Base-by-base conservation (phyloP, 1,139 yeast species). In the Geotrichum restrictum region DNA sequence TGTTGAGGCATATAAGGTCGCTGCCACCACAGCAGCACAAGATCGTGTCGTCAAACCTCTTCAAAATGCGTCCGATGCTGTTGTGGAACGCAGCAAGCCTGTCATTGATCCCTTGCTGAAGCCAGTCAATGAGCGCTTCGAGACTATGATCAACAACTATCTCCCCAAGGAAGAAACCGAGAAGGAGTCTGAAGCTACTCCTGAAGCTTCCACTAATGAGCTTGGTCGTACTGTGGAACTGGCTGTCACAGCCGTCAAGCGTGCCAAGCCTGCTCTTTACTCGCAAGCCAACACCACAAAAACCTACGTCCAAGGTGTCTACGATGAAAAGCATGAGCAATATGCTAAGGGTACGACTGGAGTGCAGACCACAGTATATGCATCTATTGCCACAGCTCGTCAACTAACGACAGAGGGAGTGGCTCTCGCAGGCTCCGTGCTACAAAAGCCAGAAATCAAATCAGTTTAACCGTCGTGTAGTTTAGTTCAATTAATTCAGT, bases 51-150 rank as follows among this genome's bases (percentile, higher is more conserved):
- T 67, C 43, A 59, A 57, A 56, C 74, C 74, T 18, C 54, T 69
- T 33, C 60, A 62, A 55, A 47, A 57, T 34, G 71, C 61, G 22
- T 65, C 69, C 39, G 60, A 59, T 45, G 57, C 62, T 34, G 73
- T 68, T 55, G 61, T 62, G 44, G 59, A 65, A 37, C 72, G 81
- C 40, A 87, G 87, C 18, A 81, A 80, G 60, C 84, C 85, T 38
- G 66, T 82, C 43, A 62, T 85, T 41, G 91, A 86, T 63, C 87
- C 88, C 3, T 42, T 83, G 16, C 71, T 85, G 44, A 74, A 70
- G 45, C 89, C 91, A 18, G 51, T 82, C 40, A 87, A 86, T 68
- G 69, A 74, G 45, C 70, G 74, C 42, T 65, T 85, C 55, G 82
- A 78, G 59, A 67, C 71, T 5, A 60, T 73, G 38, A 74, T 82